phyloP scores from a whole-genome alignment of 148 eudicot genomes.

The Vaccinium corymbosum region DNA sequence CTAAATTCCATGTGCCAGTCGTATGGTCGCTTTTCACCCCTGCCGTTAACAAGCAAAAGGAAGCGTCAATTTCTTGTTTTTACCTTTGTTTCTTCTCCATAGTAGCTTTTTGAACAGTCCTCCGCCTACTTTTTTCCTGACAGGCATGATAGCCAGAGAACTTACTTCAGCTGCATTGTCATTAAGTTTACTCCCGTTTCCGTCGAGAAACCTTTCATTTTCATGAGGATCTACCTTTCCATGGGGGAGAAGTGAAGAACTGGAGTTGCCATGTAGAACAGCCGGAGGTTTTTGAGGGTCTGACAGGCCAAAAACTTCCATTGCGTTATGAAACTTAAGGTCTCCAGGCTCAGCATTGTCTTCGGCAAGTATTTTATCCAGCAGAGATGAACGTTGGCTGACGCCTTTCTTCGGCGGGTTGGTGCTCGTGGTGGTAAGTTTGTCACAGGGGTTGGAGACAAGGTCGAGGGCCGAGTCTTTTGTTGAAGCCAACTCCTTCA shows the following conservation, averaged over 20 bases:
- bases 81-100: constrained; percentile 52
- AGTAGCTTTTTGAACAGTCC: constrained; percentile 56
- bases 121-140: constrained; percentile 35
- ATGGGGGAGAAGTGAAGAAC: constrained; percentile 19
- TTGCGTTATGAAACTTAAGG: constrained; percentile 38
- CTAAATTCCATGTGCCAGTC: not conserved
- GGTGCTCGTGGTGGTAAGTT: constrained; percentile 13
- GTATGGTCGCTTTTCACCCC: not conserved
- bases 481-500: constrained; percentile 63
- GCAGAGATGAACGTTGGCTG: constrained; percentile 48
- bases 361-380: constrained; percentile 76
- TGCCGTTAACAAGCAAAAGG: constrained; percentile 8
- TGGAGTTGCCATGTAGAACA: not conserved
- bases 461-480: constrained; percentile 37
- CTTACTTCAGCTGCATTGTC: constrained; percentile 18
- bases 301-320: constrained; percentile 38
- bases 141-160: constrained; percentile 53
- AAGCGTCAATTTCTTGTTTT: constrained; percentile 31
- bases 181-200: constrained; percentile 15
- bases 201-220: constrained; percentile 3
- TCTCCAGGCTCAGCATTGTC: constrained; percentile 39
- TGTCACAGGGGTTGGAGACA: constrained; percentile 31
- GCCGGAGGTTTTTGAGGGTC: constrained; percentile 21
- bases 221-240: constrained; percentile 7
- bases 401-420: constrained; percentile 20